Evolutionary conservation across 2,329 filamentous ascomycete species (phyloP), one percentile per base, ranked within the genome.

Genomic region (Alternaria sp.): DNA sequence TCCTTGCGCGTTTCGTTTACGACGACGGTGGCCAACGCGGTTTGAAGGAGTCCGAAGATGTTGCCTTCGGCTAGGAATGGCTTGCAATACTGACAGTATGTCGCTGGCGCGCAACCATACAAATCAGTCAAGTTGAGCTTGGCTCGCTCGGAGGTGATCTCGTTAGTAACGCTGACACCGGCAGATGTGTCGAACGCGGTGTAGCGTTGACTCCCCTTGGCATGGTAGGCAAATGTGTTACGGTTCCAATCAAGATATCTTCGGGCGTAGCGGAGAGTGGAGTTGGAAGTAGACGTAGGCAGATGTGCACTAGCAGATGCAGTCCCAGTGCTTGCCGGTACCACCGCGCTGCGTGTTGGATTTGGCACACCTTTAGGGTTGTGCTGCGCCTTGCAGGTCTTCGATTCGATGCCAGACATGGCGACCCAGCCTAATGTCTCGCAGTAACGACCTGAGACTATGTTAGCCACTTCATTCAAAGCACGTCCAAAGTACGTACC

Each of bases 201-300:
- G 50, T 74, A 71, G 43, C 78, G 71, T 50, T 85, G 83, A 49
- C 83, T 84, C 44, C 82, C 83, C n/a, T 81, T 77, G 4, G 88
- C 84, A 72, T 91, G 89, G 71, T 88, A 90, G 61, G 86, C 83
- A 69, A 91, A 90, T 0, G 88, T 89, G n/a, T 84, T 80, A 6
- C 88, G 84, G 75, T 91, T 91, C 86, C 88, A 91, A 78, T 92
- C 89, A 10, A 92, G 82, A 71, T 90, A 91, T 23, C 89, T 84
- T 8, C 89, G 85, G 4, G 86, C 85, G 71, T 87, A 89, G 78
- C 68, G 65, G n/a, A 77, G 44, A 41, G 79, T 61, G n/a, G 77
- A 78, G 2, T 72, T 67, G 11, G 70, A 73, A 9, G 69, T 75
- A n/a, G 78, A 79, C 1, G 64, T 71, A 0, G 76, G 72, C 7